Evolutionary conservation across 2,329 filamentous ascomycete species (phyloP).

Genomic region (Nannizziopsis arthrosporioides): DNA sequence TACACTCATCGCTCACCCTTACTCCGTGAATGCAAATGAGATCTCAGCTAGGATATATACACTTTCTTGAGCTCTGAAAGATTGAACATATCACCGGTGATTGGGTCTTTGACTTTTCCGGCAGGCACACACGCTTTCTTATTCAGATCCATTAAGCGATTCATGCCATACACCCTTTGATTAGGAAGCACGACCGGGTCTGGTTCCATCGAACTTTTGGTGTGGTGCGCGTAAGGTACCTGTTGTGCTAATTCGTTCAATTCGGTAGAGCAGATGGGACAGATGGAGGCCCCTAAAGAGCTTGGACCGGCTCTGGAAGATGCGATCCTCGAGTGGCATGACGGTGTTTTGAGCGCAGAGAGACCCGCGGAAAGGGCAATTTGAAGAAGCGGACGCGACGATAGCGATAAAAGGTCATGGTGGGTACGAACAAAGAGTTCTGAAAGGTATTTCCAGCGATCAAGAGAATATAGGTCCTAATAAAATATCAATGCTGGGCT

Average conservation of each 20-base stretch:
- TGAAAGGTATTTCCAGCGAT: slow-evolving; percentile 66
- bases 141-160: slow-evolving; percentile 62
- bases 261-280: slow-evolving; percentile 91
- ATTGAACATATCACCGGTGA: slow-evolving; percentile 57
- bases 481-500: background rate
- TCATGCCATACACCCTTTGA: slow-evolving; percentile 68
- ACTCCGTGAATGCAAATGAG: background rate
- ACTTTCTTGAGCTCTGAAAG: slow-evolving; percentile 65
- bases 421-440: slow-evolving; percentile 74
- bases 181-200: slow-evolving; percentile 83
- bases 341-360: slow-evolving; percentile 88
- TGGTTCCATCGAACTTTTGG: slow-evolving; percentile 80
- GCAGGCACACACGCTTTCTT: slow-evolving; percentile 55
- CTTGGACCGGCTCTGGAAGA: slow-evolving; percentile 43
- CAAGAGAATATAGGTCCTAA: slow-evolving; percentile 60
- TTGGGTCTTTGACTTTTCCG: slow-evolving; percentile 63
- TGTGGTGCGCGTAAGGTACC: slow-evolving; percentile 90
- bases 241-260: slow-evolving; percentile 79
- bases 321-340: slow-evolving; percentile 63
- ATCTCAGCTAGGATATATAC: slow-evolving; percentile 59
- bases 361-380: slow-evolving; percentile 82
- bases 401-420: slow-evolving; percentile 72
- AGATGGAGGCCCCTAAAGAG: slow-evolving; percentile 58
- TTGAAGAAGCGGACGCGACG: slow-evolving; percentile 72
- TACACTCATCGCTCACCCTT: background rate